Evolutionary conservation across 2,329 filamentous ascomycete species (phyloP).

Genomic region (Penicillium janthinellum): DNA sequence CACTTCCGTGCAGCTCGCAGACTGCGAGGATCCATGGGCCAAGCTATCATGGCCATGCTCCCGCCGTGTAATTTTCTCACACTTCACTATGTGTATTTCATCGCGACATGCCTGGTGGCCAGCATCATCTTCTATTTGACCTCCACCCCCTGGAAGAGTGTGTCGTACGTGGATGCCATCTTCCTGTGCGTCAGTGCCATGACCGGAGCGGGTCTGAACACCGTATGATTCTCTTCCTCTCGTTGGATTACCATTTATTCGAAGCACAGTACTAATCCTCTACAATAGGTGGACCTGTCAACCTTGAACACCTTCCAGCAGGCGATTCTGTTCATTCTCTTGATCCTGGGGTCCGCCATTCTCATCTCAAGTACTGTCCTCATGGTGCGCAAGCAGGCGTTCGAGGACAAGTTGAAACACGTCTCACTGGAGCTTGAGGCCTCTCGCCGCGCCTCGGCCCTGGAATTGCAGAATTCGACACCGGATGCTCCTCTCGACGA

Average conservation of each 20-base stretch:
- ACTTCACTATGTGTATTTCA: slow-evolving; percentile 69
- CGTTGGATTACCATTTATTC: neutral
- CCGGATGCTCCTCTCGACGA: neutral
- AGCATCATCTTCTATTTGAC: slow-evolving; percentile 62
- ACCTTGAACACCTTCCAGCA: slow-evolving; percentile 69
- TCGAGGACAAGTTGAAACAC: slow-evolving; percentile 61
- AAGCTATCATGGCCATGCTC: slow-evolving; percentile 29
- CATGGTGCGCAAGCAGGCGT: slow-evolving; percentile 60
- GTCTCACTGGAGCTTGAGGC: slow-evolving; percentile 47
- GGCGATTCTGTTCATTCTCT: slow-evolving; percentile 63
- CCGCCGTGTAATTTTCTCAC: slow-evolving; percentile 61
- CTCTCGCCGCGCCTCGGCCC: slow-evolving; percentile 12
- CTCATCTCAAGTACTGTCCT: slow-evolving; percentile 68
- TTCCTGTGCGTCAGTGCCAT: slow-evolving; percentile 69
- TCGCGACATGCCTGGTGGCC: slow-evolving; percentile 56
- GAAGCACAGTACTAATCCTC: neutral
- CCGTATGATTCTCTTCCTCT: slow-evolving; percentile 44
- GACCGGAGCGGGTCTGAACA: slow-evolving; percentile 69
- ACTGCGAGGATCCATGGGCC: slow-evolving; percentile 25
- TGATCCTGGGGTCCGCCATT: slow-evolving; percentile 67
- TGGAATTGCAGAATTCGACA: slow-evolving; percentile 10
- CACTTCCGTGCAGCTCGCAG: slow-evolving; percentile 19
- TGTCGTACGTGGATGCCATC: slow-evolving; percentile 65
- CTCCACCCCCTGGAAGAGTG: slow-evolving; percentile 53
- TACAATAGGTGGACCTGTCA: slow-evolving; percentile 50